Percentiles rank a stretch among this genome's conserved stretches.
phyloP scores from a whole-genome alignment of 768 basidiomycete species.

The Agrocybe pediades region DNA sequence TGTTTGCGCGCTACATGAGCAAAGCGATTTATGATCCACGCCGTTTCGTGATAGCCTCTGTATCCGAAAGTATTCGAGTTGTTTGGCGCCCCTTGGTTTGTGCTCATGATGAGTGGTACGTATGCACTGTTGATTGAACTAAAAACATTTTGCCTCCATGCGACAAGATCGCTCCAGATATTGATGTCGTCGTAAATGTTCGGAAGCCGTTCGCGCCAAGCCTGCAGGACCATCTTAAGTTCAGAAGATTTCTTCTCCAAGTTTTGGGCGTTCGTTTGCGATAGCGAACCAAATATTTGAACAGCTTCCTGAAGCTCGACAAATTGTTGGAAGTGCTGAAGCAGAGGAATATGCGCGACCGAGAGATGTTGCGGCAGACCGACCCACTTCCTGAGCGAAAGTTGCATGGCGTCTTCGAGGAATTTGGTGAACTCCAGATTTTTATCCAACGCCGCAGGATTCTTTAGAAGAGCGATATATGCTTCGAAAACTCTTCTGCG shows the following conservation, averaged over 20 bases:
- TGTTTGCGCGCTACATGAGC: conserved; percentile 98
- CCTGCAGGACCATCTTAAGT: conserved; percentile 93
- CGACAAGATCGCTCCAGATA: conserved; percentile 98
- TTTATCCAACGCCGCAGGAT: conserved; percentile 79
- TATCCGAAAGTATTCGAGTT: conserved; percentile 84
- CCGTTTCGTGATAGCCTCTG: conserved; percentile 97
- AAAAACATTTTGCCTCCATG: conserved; percentile 99
- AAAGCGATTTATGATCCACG: conserved; percentile 99
- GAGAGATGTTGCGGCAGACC: conserved; percentile 85
- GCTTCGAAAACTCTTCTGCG: conserved; percentile 98
- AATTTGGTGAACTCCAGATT: conserved; percentile 86
- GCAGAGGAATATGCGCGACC: conserved; percentile 88
- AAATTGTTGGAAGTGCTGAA: conserved; percentile 99
- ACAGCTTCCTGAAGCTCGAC: conserved; percentile 97
- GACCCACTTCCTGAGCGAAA: conserved; percentile 95
- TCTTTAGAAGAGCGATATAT: conserved; percentile 85
- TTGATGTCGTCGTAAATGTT: conserved; percentile 97
- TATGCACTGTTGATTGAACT: conserved; percentile 95
- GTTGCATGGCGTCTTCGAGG: conserved; percentile 95
- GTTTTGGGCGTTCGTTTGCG: conserved; percentile 83
- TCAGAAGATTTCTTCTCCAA: conserved; percentile 95
- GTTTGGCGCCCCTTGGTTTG: conserved; percentile 51
- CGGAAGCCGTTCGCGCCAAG: conserved; percentile 96
- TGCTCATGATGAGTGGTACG: conserved; percentile 79
- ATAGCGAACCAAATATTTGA: conserved; percentile 89